Percentiles rank a stretch among this genome's conserved stretches.
Evolutionary conservation across 2,329 filamentous ascomycete species (phyloP).

Genomic region (Xenosphaeropsis pyriputrescens): DNA sequence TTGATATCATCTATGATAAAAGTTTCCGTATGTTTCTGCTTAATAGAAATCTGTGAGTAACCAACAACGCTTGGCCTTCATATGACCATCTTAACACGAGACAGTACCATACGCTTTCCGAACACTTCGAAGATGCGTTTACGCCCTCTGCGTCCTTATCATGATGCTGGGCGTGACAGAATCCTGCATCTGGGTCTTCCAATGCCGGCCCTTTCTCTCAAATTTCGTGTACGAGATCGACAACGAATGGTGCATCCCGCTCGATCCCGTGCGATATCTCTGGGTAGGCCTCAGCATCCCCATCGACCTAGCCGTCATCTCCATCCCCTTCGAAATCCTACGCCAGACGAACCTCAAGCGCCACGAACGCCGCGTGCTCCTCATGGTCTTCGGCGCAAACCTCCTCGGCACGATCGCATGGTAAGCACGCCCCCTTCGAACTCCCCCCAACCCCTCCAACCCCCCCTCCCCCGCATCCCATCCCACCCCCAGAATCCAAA

Average conservation of each 20-base stretch:
- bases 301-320: slow-evolving; percentile 14
- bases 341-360: slow-evolving; percentile 8
- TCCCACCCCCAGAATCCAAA: neutral
- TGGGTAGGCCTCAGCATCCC: slow-evolving; percentile 15
- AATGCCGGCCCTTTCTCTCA: too few species aligned
- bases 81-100: too few species aligned
- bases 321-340: slow-evolving; percentile 12
- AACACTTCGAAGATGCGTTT: too few species aligned
- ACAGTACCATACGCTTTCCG: too few species aligned
- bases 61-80: neutral
- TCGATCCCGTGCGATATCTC: neutral
- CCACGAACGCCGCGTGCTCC: slow-evolving; percentile 13
- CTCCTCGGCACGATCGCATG: slow-evolving; percentile 15
- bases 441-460: too few species aligned
- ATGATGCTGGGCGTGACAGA: too few species aligned
- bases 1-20: slow-evolving; percentile 15
- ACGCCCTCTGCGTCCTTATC: too few species aligned
- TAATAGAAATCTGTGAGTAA: slow-evolving; percentile 16
- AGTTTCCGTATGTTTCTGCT: slow-evolving; percentile 15
- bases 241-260: too few species aligned
- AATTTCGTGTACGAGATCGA: too few species aligned
- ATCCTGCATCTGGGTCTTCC: too few species aligned
- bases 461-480: too few species aligned
- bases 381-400: slow-evolving; percentile 14
- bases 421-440: slow-evolving; percentile 5